These are phyloP conservation scores for Fusarium falciforme DNA, from an alignment of 2,329 filamentous ascomycete genomes.

Conservation along the genomic window DNA sequence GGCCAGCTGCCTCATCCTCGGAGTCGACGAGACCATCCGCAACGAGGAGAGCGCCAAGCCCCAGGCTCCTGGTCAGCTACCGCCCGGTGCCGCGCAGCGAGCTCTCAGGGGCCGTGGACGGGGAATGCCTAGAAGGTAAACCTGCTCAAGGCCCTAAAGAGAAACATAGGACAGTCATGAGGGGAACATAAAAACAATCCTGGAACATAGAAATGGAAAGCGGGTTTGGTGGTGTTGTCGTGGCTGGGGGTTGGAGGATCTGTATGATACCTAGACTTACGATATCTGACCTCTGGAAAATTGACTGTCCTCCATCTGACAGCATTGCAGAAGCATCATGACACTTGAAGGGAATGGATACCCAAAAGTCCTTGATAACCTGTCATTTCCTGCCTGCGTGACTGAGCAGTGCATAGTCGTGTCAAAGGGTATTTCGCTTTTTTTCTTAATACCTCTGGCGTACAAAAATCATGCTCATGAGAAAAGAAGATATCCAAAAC, in stretches of 20 bases:
- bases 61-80: conserved; percentile 82
- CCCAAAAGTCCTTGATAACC: not conserved
- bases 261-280: conserved; percentile 51
- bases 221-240: conserved; percentile 19
- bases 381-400: not conserved
- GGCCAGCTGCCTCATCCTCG: conserved; percentile 92
- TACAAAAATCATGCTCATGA: conserved; percentile 15
- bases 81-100: conserved; percentile 87
- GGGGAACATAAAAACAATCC: conserved; percentile 27
- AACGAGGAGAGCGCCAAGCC: conserved; percentile 93
- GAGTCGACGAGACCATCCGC: conserved; percentile 97
- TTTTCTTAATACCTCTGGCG: not conserved
- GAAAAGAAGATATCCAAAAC: conserved; percentile 11
- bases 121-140: conserved; percentile 87
- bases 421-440: not conserved
- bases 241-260: conserved; percentile 45
- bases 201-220: conserved; percentile 33
- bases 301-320: conserved; percentile 40
- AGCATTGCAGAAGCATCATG: not conserved
- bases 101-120: conserved; percentile 85
- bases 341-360: not conserved
- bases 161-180: conserved; percentile 30
- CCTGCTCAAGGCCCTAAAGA: conserved; percentile 13
- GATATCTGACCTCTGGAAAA: conserved; percentile 39
- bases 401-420: not conserved